These are phyloP conservation scores for Rheum nobile DNA, from an alignment of 148 eudicot species.

Conservation along the genomic window DNA sequence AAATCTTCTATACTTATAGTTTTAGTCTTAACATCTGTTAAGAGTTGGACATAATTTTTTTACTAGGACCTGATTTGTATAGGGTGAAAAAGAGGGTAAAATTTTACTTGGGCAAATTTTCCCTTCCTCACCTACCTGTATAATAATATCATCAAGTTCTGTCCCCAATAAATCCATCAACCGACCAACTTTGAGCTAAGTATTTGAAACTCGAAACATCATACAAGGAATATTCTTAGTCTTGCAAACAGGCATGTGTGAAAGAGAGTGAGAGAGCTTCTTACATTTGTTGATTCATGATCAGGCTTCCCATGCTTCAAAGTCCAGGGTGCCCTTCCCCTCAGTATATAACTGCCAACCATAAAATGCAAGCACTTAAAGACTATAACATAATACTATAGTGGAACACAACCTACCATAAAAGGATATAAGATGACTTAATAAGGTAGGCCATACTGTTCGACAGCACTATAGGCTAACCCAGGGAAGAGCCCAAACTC, in stretches of 20 bases:
- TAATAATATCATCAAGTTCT: not conserved
- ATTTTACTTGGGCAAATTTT: not conserved
- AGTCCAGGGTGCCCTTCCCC: slow-evolving; percentile 72
- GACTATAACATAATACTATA: not conserved
- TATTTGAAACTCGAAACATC: not conserved
- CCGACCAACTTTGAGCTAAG: not conserved
- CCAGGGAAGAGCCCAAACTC: slow-evolving; percentile 89
- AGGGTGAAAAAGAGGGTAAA: not conserved
- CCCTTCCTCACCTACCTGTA: not conserved
- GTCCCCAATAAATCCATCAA: not conserved
- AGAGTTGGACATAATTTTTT: too few relatives aligned
- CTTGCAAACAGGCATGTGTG: not conserved
- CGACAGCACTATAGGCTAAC: slow-evolving; percentile 61
- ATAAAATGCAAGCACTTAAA: slow-evolving; percentile 5
- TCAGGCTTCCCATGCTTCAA: slow-evolving; percentile 89
- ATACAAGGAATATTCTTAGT: not conserved
- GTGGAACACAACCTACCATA: not conserved
- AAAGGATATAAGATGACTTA: not conserved
- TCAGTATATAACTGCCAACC: slow-evolving; percentile 54
- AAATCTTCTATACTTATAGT: too few relatives aligned
- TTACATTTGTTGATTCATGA: slow-evolving; percentile 69
- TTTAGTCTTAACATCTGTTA: too few relatives aligned
- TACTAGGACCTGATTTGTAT: not conserved
- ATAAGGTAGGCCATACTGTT: slow-evolving; percentile 44
- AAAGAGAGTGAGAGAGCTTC: slow-evolving; percentile 6